phyloP scores from a whole-genome alignment of 208 protist species.

The Lotmaria passim region DNA sequence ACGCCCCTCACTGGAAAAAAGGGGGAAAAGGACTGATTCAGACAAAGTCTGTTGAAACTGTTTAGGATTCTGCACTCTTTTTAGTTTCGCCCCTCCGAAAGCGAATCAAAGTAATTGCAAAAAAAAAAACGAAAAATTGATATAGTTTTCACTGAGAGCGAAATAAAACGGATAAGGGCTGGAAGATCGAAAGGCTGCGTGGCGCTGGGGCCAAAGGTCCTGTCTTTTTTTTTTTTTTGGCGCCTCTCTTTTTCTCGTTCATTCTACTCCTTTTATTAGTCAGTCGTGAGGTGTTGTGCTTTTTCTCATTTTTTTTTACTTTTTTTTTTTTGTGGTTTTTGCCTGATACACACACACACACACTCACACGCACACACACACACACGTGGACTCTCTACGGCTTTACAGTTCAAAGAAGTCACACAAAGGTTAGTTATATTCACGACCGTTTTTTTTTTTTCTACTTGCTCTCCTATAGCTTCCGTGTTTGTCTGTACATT shows the following conservation, averaged over 20 bases:
- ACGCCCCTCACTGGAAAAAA: not conserved
- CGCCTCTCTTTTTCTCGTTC: not conserved
- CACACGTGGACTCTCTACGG: not conserved
- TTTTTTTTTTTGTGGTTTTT: slow-evolving; percentile 15
- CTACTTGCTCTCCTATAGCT: not conserved
- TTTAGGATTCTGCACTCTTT: not conserved
- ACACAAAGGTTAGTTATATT: not conserved
- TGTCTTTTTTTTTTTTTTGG: not conserved
- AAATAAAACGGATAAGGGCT: no score
- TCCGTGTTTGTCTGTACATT: slow-evolving; percentile 16
- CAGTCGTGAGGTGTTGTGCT: no score
- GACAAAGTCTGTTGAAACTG: no score
- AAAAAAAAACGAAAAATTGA: not conserved
- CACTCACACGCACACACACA: no score
- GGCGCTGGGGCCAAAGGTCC: no score
- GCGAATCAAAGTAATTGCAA: not conserved
- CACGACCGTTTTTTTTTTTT: slow-evolving; percentile 9
- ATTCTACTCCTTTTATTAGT: not conserved
- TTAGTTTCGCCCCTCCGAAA: not conserved
- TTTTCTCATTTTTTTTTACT: not conserved
- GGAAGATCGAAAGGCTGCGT: no score
- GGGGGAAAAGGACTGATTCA: no score
- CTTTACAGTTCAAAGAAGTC: not conserved
- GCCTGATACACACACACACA: not conserved
- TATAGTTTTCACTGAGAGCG: not conserved